A percentile compares a stretch with the other conserved stretches of the same genome.
Conservation (phyloP, 108 stramenopile species). For the Cyclotella atomus region DNA sequence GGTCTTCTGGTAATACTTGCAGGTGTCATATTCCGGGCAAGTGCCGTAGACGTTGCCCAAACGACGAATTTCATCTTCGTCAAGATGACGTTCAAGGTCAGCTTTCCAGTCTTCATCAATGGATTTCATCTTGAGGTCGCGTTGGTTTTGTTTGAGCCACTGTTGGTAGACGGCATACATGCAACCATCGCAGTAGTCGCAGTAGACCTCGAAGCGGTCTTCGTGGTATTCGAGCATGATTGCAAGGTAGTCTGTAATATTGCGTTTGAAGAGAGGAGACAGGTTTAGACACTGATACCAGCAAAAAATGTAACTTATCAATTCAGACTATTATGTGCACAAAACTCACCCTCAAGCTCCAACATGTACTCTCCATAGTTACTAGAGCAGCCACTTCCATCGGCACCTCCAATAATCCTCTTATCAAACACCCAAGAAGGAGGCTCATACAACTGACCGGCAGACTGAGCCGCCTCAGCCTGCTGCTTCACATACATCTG, state of each 20-base stretch:
- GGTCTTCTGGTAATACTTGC: conserved; percentile 22
- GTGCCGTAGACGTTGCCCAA: conserved; percentile 29
- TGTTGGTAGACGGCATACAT: conserved; percentile 43
- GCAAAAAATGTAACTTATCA: too few relatives aligned
- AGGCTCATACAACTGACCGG: background rate
- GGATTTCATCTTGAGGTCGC: conserved; percentile 38
- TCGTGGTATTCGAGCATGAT: conserved; percentile 72
- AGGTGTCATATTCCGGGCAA: conserved; percentile 41
- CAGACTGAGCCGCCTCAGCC: background rate
- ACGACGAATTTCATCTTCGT: background rate
- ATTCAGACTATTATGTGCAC: too few relatives aligned
- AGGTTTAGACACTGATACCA: too few relatives aligned
- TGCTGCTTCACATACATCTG: conserved; percentile 17
- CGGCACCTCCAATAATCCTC: conserved; percentile 36
- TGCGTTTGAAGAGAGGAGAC: too few relatives aligned
- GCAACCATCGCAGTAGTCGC: conserved; percentile 56
- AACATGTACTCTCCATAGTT: conserved; percentile 83
- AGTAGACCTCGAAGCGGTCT: conserved; percentile 67
- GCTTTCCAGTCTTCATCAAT: conserved; percentile 31
- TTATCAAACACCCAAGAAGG: conserved; percentile 19
- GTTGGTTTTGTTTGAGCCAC: conserved; percentile 26
- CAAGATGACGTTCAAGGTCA: conserved; percentile 28
- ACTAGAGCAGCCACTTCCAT: conserved; percentile 58
- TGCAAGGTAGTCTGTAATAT: conserved; percentile 64
- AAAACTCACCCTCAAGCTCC: conserved; percentile 59